Conservation (phyloP, 2,329 filamentous ascomycete species). For the Hymenoscyphus repandus region DNA sequence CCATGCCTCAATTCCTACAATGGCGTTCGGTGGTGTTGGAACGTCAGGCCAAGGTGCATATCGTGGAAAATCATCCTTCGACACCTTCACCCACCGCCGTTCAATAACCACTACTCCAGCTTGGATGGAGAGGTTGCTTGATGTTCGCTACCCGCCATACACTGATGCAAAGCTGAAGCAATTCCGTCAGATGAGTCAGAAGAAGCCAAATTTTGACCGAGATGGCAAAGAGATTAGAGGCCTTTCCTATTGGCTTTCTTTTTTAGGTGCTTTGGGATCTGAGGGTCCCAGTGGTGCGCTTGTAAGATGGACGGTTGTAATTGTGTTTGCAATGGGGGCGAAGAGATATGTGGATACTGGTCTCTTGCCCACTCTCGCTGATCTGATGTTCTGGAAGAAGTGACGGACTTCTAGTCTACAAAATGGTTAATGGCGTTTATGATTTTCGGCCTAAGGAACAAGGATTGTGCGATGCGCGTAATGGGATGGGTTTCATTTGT, state of each 20-base stretch:
- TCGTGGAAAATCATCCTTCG: constrained; percentile 69
- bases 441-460: too few relatives aligned
- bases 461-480: too few relatives aligned
- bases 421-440: too few relatives aligned
- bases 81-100: constrained; percentile 58
- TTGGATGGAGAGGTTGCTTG: constrained; percentile 64
- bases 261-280: constrained; percentile 48
- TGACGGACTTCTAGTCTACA: not conserved
- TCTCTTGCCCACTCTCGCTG: not conserved
- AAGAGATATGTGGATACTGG: constrained; percentile 12
- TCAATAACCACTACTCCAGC: constrained; percentile 55
- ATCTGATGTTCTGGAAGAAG: constrained; percentile 1
- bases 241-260: constrained; percentile 47
- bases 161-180: constrained; percentile 36
- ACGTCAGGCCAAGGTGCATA: constrained; percentile 72
- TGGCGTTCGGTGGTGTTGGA: constrained; percentile 81
- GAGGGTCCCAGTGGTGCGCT: constrained; percentile 45
- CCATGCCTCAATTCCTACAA: constrained; percentile 63
- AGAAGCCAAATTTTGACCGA: constrained; percentile 58
- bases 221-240: constrained; percentile 48
- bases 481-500: too few relatives aligned
- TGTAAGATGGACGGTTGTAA: constrained; percentile 45
- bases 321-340: constrained; percentile 29
- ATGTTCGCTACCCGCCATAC: constrained; percentile 65
- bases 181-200: constrained; percentile 37